Base-by-base conservation (phyloP, 805 yeast genomes). In the Ogataea methylovora region DNA sequence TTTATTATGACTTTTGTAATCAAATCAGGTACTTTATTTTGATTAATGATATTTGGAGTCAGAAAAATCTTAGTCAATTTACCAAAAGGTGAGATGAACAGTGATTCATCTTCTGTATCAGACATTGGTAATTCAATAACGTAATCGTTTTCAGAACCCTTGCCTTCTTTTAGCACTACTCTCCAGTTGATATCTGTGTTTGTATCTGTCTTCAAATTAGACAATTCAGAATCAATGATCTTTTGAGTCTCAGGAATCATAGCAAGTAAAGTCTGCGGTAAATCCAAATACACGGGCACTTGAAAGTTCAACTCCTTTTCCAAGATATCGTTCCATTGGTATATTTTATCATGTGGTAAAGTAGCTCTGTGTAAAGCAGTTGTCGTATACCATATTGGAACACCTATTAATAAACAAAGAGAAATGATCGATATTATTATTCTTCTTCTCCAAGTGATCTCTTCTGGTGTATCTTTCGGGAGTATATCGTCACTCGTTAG, bases 301-400 rank as follows among this genome's bases (percentile, higher is more conserved):
- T 54, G 48, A 40, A 59, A 51, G 14, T 47, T 33, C 22, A 63
- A 34, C 19, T 50, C 35, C 13, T 48, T 33, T 31, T 37, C 34
- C 44, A 69, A 42, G 37, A 49, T 34, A 31, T 41, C 17, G 35
- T 59, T 52, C 44, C 56, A 46, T 14, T 41, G 37, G 43, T 33
- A 11, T 30, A 79, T 64, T 28, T 60, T 59, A 1, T 54, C 58
- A 10, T 61, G 47, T 12, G 84, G 84, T 25, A 83, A 60, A 25
- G 67, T 66, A 2, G 85, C 83, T 35, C 87, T 60, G 45, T 76
- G 68, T 14, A 79, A 71, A 3, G 74, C 57, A 4, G 90, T 79
- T 14, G 90, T 79, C 18, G 46, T 38, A 24, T 59, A 46, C 76
- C 82, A 81, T 35, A 77, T 49, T 5, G 88, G 87, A 5, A 68